These are phyloP conservation scores for Middelhovenomyces tepae DNA, from an alignment of 805 yeast genomes.

Conservation along the genomic window DNA sequence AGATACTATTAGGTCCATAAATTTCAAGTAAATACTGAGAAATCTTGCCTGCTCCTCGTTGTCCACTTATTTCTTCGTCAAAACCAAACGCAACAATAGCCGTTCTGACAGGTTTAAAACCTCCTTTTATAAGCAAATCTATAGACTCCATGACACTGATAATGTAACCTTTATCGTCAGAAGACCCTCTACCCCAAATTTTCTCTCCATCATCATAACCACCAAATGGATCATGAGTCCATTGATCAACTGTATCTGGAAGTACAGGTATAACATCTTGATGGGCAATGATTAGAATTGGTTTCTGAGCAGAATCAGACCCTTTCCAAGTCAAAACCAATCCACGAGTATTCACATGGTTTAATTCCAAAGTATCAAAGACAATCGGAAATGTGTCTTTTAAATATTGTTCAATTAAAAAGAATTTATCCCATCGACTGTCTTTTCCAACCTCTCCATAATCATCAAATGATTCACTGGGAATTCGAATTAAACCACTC, in stretches of 20 bases:
- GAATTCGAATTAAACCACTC: slow-evolving; percentile 40
- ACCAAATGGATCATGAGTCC: slow-evolving; percentile 61
- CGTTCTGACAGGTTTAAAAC: slow-evolving; percentile 48
- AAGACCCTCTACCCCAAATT: slow-evolving; percentile 71
- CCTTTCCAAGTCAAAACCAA: slow-evolving; percentile 15
- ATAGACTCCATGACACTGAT: slow-evolving; percentile 52
- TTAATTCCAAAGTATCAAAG: slow-evolving; percentile 37
- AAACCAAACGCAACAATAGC: slow-evolving; percentile 57
- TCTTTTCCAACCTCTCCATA: slow-evolving; percentile 36
- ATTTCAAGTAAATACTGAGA: slow-evolving; percentile 38
- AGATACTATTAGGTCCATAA: slow-evolving; percentile 54
- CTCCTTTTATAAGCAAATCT: slow-evolving; percentile 44
- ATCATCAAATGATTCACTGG: slow-evolving; percentile 55
- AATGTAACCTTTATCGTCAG: slow-evolving; percentile 66
- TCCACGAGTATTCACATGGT: slow-evolving; percentile 27
- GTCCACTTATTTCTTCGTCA: slow-evolving; percentile 66
- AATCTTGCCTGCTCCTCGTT: slow-evolving; percentile 50
- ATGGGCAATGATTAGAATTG: slow-evolving; percentile 65
- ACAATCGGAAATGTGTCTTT: slow-evolving; percentile 43
- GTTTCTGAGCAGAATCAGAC: slow-evolving; percentile 35
- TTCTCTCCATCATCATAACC: slow-evolving; percentile 58
- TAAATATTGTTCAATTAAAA: slow-evolving; percentile 41
- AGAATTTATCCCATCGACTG: slow-evolving; percentile 30
- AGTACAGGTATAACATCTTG: slow-evolving; percentile 78
- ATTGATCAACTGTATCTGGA: slow-evolving; percentile 40